phyloP scores from a whole-genome alignment of 116 monocot species.

The Phalaenopsis hybrid region DNA sequence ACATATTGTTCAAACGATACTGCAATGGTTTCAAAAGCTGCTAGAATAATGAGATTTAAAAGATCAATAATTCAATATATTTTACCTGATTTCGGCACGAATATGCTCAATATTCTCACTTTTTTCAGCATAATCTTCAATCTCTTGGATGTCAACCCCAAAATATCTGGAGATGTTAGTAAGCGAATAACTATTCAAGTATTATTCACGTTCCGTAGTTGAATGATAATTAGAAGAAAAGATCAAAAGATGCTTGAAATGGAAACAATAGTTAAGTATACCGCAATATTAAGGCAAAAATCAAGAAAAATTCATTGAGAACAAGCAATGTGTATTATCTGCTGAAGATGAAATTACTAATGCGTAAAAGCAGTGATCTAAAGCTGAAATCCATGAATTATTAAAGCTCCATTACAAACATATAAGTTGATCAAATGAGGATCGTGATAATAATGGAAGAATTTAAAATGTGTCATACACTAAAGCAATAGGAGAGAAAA shows the following conservation, averaged over 20 bases:
- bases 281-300: neutral
- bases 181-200: slow-evolving; percentile 10
- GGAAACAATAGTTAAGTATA: neutral
- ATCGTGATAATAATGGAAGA: neutral
- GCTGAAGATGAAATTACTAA: no score
- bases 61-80: neutral
- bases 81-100: slow-evolving; percentile 95
- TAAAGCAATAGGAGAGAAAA: neutral
- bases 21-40: neutral
- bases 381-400: neutral
- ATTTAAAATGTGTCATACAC: neutral
- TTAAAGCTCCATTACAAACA: neutral
- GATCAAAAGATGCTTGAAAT: neutral
- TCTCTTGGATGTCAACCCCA: slow-evolving; percentile 78
- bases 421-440: neutral
- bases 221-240: neutral
- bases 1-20: neutral
- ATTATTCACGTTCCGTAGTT: neutral
- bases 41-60: neutral
- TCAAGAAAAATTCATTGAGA: neutral
- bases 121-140: slow-evolving; percentile 60
- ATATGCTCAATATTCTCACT: slow-evolving; percentile 69
- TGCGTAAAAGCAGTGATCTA: no score
- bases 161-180: slow-evolving; percentile 67
- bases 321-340: neutral